Evolutionary conservation across 805 yeast genomes (phyloP).

Genomic region (Hanseniaspora taiwanica): DNA sequence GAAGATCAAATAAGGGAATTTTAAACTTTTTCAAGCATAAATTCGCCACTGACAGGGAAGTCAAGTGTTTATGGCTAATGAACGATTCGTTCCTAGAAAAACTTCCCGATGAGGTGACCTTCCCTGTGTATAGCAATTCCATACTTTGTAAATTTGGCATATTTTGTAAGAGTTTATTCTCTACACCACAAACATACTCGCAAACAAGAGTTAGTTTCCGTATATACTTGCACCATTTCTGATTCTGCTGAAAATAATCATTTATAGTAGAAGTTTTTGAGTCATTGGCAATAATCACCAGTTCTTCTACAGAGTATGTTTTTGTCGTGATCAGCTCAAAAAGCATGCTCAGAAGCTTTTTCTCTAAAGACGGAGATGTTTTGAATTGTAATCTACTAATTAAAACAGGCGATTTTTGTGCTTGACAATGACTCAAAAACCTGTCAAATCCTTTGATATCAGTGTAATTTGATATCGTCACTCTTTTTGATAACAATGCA

Average conservation of each 20-base stretch:
- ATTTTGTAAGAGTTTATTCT: slow-evolving; percentile 11
- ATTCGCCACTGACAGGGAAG: slow-evolving; percentile 12
- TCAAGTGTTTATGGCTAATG: neutral
- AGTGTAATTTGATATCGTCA: slow-evolving; percentile 9
- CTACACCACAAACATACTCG: neutral
- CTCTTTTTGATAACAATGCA: slow-evolving; percentile 9
- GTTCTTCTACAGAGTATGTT: neutral
- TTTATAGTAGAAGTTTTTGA: neutral
- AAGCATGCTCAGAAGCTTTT: neutral
- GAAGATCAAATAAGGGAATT: slow-evolving; percentile 9
- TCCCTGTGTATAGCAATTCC: slow-evolving; percentile 12
- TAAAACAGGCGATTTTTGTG: neutral
- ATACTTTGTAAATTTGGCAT: slow-evolving; percentile 12
- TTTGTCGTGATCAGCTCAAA: neutral
- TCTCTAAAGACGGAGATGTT: neutral
- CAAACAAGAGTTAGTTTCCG: neutral
- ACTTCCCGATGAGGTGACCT: slow-evolving; percentile 7
- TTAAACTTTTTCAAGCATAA: slow-evolving; percentile 10
- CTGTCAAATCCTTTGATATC: slow-evolving; percentile 8
- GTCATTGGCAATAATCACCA: neutral
- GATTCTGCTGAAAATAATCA: neutral
- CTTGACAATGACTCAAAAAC: slow-evolving; percentile 11
- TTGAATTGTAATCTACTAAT: neutral
- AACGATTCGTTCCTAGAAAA: neutral
- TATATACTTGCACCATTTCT: neutral